These are phyloP conservation scores for Pseudogymnoascus sp. DNA, from an alignment of 2,329 filamentous ascomycete genomes.

Conservation along the genomic window DNA sequence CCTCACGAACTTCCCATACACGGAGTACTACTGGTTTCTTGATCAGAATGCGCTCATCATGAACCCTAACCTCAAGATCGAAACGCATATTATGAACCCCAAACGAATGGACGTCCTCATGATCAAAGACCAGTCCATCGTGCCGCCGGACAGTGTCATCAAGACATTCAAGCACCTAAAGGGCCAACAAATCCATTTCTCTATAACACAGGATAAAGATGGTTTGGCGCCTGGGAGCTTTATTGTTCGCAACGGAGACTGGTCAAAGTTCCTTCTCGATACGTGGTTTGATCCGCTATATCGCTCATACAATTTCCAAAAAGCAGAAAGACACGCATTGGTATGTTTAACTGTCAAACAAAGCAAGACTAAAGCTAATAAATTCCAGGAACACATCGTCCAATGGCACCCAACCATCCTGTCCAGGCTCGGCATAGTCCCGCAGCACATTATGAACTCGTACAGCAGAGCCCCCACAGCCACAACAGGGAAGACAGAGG, in stretches of 20 bases:
- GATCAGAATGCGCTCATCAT: slow-evolving; percentile 82
- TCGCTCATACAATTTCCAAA: slow-evolving; percentile 90
- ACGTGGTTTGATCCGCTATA: slow-evolving; percentile 96
- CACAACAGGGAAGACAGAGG: slow-evolving; percentile 41
- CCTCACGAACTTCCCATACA: slow-evolving; percentile 68
- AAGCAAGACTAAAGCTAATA: slow-evolving; percentile 5
- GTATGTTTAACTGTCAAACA: slow-evolving; percentile 39
- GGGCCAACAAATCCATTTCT: slow-evolving; percentile 67
- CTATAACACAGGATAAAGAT: slow-evolving; percentile 75
- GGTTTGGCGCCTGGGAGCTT: slow-evolving; percentile 72
- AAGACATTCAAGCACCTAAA: slow-evolving; percentile 82
- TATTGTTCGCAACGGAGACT: slow-evolving; percentile 73
- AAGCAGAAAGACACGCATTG: slow-evolving; percentile 83
- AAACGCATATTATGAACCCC: slow-evolving; percentile 60
- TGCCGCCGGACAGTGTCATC: slow-evolving; percentile 94
- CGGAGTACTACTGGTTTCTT: slow-evolving; percentile 78
- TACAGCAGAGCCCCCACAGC: slow-evolving; percentile 47
- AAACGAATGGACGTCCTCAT: slow-evolving; percentile 65
- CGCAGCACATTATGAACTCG: slow-evolving; percentile 73
- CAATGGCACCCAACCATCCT: slow-evolving; percentile 98
- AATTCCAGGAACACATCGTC: slow-evolving; percentile 65
- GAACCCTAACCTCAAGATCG: slow-evolving; percentile 63
- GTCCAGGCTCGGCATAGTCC: slow-evolving; percentile 80
- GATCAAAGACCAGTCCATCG: slow-evolving; percentile 76
- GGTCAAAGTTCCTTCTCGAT: slow-evolving; percentile 87